These are phyloP conservation scores for Bassia scoparia DNA, from an alignment of 148 eudicot species.

Conservation along the genomic window DNA sequence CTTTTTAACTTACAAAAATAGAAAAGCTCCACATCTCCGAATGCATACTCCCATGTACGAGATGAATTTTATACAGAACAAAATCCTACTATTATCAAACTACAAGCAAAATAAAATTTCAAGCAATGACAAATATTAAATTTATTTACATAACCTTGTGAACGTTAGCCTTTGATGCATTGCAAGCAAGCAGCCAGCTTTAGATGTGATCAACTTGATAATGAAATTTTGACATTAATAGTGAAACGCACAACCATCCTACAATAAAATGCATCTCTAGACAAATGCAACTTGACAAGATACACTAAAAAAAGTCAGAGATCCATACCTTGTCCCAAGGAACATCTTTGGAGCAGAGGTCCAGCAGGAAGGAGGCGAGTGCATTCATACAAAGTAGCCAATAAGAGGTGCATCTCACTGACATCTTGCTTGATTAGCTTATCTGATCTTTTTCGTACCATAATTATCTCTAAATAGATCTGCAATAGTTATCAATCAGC, in stretches of 20 bases:
- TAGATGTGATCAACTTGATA: background rate
- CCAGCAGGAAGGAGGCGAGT: slow-evolving; percentile 59
- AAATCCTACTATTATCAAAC: background rate
- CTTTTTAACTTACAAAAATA: background rate
- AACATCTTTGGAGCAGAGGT: slow-evolving; percentile 53
- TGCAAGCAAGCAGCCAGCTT: background rate
- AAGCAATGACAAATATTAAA: background rate
- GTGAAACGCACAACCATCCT: background rate
- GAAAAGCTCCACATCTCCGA: background rate
- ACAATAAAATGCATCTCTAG: background rate
- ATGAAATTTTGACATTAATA: background rate
- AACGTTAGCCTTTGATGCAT: no score
- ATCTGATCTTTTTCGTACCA: slow-evolving; percentile 20
- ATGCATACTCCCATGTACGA: background rate
- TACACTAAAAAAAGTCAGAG: background rate
- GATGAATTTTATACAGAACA: background rate
- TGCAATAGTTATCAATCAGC: slow-evolving; percentile 17
- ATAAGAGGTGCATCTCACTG: slow-evolving; percentile 35
- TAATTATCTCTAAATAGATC: slow-evolving; percentile 41
- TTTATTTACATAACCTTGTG: background rate
- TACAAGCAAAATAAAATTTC: background rate
- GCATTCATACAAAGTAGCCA: slow-evolving; percentile 56
- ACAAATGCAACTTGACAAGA: slow-evolving; percentile 1
- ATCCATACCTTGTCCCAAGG: slow-evolving; percentile 40
- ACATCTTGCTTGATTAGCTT: slow-evolving; percentile 29